Conservation (phyloP, 2,329 filamentous ascomycete species). For the Furcasterigmium furcatum region DNA sequence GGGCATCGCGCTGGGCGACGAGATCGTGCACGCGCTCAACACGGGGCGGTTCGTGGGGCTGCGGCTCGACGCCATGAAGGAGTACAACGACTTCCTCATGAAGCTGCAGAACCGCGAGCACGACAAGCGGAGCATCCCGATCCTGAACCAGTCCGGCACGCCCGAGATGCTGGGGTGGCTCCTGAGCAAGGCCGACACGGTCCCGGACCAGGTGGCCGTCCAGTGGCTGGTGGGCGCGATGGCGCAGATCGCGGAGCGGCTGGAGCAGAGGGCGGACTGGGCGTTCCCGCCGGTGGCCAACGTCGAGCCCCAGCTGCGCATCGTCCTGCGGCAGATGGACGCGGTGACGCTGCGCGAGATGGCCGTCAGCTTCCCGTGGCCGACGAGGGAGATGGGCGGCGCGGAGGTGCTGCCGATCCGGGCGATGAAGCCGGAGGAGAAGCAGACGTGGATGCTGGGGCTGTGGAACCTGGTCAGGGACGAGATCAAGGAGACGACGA, state of each 20-base stretch:
- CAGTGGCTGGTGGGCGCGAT: conserved; percentile 29
- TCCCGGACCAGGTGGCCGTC: conserved; percentile 26
- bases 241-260: conserved; percentile 25
- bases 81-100: conserved; percentile 30
- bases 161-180: conserved; percentile 30
- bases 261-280: conserved; percentile 25
- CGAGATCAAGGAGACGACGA: conserved; percentile 6
- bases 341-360: conserved; percentile 26
- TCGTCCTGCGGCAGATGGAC: conserved; percentile 25
- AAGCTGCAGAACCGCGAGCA: conserved; percentile 30
- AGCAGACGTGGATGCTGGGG: conserved; percentile 26
- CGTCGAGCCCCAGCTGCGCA: conserved; percentile 25
- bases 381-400: conserved; percentile 28
- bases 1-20: conserved; percentile 28
- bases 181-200: conserved; percentile 23
- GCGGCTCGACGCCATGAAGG: conserved; percentile 21
- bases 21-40: conserved; percentile 27
- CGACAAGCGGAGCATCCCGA: conserved; percentile 30
- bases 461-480: conserved; percentile 23
- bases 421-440: conserved; percentile 29
- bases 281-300: conserved; percentile 22
- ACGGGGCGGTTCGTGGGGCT: conserved; percentile 24
- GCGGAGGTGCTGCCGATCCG: conserved; percentile 29
- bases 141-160: conserved; percentile 28
- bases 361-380: conserved; percentile 32